Base-by-base conservation (phyloP, 768 basidiomycete genomes). In the Suillus tomentosus region DNA sequence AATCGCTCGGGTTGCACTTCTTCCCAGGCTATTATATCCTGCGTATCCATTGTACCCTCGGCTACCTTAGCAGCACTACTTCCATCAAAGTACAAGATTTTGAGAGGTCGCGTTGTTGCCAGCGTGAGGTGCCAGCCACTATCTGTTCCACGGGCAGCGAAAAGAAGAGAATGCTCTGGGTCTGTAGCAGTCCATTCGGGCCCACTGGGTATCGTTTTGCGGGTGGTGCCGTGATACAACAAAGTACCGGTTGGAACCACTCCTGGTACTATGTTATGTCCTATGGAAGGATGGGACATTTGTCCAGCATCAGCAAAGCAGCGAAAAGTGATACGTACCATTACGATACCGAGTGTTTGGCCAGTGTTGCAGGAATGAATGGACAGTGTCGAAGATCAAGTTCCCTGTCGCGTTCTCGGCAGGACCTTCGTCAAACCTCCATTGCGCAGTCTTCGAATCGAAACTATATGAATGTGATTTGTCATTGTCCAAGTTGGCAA, bases 341-440 rank as follows among this genome's bases (percentile, higher is more conserved):
- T 78, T 78, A n/a, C 75, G 73, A 54, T 73, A 75, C 8, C 76
- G 70, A 5, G 75, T 77, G 63, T 80, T 79, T 5, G 78, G 74
- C 77, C 77, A 80, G 24, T 73, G 73, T 57, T 81, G 79, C 9
- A 81, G 69, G 3, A 78, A 62, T 9, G 76, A 72, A 55, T 67
- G 66, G 7, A 79, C 70, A 5, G 74, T 72, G 36, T 77, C 73
- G 62, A 80, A 80, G n/a, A 79, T 67, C 47, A 79, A 67, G 59
- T 77, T 70, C 27, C 69, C 64, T 4, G 78, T 78, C 19, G 68
- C 67, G 61, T 77, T 72, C 36, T 69, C 68, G 53, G 67, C 58
- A 3, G 75, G 74, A 9, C 66, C 43, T 15, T 51, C 31, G 24
- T 68, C 63, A 4, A 75, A 62, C 60, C 62, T 62, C 73, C 75